Evolutionary conservation across 768 basidiomycete genomes (phyloP).

Genomic region (Tulasnella sp.): DNA sequence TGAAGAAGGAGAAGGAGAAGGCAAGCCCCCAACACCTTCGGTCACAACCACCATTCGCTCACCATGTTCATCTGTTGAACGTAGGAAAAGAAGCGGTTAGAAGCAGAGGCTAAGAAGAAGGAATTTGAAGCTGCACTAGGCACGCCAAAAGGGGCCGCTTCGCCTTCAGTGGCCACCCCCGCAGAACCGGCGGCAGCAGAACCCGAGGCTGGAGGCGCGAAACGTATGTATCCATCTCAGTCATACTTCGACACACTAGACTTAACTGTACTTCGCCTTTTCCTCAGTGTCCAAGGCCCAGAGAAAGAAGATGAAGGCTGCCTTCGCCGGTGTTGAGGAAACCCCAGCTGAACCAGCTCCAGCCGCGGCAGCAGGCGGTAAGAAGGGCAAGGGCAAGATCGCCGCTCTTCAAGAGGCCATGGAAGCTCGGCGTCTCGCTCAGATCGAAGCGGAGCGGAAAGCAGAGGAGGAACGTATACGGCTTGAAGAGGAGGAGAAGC

Average conservation of each 20-base stretch:
- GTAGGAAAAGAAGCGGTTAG: conserved; percentile 96
- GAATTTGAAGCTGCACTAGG: conserved; percentile 34
- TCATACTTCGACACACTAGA: background rate
- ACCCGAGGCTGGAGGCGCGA: conserved; percentile 30
- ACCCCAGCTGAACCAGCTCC: conserved; percentile 44
- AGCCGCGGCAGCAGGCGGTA: conserved; percentile 46
- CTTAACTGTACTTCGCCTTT: background rate
- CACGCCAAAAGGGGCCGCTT: conserved; percentile 34
- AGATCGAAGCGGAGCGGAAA: conserved; percentile 74
- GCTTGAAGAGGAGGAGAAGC: conserved; percentile 88
- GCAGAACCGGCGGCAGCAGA: conserved; percentile 33
- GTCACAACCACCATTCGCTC: background rate
- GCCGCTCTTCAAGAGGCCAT: conserved; percentile 85
- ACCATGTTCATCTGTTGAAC: too few relatives aligned
- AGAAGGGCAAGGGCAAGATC: conserved; percentile 65
- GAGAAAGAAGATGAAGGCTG: conserved; percentile 47
- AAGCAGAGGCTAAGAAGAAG: conserved; percentile 80
- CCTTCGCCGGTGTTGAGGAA: conserved; percentile 40
- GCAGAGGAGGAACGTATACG: conserved; percentile 79
- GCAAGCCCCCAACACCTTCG: conserved; percentile 46
- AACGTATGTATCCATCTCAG: background rate
- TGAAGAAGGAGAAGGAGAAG: conserved; percentile 98
- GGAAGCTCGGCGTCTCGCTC: conserved; percentile 86
- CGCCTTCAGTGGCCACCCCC: conserved; percentile 38
- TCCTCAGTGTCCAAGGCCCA: conserved; percentile 43